phyloP scores from a whole-genome alignment of 192 early-diverging fungal genomes.

The Chytriomyces sp. region DNA sequence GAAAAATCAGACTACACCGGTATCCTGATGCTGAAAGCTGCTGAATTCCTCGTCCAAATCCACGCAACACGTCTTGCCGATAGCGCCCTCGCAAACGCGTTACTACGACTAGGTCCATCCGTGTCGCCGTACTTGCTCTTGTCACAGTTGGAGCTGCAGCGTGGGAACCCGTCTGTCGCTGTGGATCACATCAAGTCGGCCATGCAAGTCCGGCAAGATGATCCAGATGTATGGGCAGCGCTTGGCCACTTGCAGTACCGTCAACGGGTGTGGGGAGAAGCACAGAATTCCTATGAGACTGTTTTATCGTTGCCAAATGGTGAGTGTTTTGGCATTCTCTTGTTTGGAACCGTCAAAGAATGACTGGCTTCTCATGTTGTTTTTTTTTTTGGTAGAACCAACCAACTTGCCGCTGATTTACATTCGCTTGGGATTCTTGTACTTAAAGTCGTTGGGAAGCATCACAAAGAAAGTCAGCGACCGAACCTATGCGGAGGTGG shows the following conservation, averaged over 20 bases:
- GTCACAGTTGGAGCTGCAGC: slow-evolving; percentile 55
- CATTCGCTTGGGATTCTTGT: slow-evolving; percentile 56
- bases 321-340: neutral
- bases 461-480: slow-evolving; percentile 37
- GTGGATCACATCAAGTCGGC: slow-evolving; percentile 51
- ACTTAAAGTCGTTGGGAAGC: slow-evolving; percentile 40
- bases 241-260: slow-evolving; percentile 60
- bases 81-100: slow-evolving; percentile 56
- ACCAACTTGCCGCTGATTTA: slow-evolving; percentile 53
- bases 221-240: slow-evolving; percentile 60
- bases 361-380: neutral
- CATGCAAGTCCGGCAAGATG: slow-evolving; percentile 57
- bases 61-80: slow-evolving; percentile 60
- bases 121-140: slow-evolving; percentile 58
- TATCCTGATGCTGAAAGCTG: slow-evolving; percentile 46
- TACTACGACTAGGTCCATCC: slow-evolving; percentile 44
- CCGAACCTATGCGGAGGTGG: slow-evolving; percentile 33
- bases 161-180: slow-evolving; percentile 46
- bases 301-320: slow-evolving; percentile 55
- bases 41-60: slow-evolving; percentile 59
- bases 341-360: neutral
- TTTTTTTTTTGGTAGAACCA: slow-evolving; percentile 38
- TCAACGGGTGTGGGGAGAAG: slow-evolving; percentile 50
- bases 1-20: slow-evolving; percentile 9
- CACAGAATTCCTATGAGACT: slow-evolving; percentile 59